Evolutionary conservation across 768 basidiomycete species (phyloP).

Genomic region (Trametes punicea): DNA sequence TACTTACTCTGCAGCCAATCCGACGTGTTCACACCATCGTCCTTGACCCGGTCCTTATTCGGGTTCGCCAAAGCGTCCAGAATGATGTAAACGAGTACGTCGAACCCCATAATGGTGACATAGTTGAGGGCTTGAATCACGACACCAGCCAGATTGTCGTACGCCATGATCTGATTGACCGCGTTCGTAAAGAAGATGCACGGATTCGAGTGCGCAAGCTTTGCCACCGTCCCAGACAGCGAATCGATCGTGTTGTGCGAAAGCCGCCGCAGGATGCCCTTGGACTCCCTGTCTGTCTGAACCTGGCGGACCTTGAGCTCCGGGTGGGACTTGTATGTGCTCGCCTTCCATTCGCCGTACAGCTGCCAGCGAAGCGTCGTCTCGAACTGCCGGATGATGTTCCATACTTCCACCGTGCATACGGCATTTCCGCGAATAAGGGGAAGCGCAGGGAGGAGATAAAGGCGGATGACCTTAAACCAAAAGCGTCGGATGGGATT

Average conservation of each 20-base stretch:
- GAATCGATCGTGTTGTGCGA: conserved; percentile 81
- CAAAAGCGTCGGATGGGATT: conserved; percentile 75
- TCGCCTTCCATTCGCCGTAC: conserved; percentile 93
- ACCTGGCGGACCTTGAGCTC: conserved; percentile 77
- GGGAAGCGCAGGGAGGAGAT: conserved; percentile 84
- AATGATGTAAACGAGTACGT: conserved; percentile 85
- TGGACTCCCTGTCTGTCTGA: conserved; percentile 84
- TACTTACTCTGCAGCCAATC: conserved; percentile 90
- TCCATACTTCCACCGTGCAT: conserved; percentile 91
- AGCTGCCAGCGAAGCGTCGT: conserved; percentile 81
- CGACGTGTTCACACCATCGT: conserved; percentile 86
- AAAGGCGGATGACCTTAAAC: conserved; percentile 74
- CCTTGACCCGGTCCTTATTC: conserved; percentile 76
- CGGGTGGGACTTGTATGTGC: conserved; percentile 68
- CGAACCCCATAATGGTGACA: conserved; percentile 91
- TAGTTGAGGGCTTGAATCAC: conserved; percentile 88
- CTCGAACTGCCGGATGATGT: conserved; percentile 76
- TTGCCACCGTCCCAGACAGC: conserved; percentile 84
- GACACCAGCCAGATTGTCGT: conserved; percentile 88
- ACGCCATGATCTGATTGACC: conserved; percentile 92
- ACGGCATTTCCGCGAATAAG: conserved; percentile 84
- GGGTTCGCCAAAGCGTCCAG: conserved; percentile 87
- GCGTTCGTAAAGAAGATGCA: conserved; percentile 86
- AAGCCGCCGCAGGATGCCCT: conserved; percentile 83
- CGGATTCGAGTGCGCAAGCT: conserved; percentile 92